Evolutionary conservation across 2,329 filamentous ascomycete genomes (phyloP).

Genomic region (Beauveria pseudobassiana): DNA sequence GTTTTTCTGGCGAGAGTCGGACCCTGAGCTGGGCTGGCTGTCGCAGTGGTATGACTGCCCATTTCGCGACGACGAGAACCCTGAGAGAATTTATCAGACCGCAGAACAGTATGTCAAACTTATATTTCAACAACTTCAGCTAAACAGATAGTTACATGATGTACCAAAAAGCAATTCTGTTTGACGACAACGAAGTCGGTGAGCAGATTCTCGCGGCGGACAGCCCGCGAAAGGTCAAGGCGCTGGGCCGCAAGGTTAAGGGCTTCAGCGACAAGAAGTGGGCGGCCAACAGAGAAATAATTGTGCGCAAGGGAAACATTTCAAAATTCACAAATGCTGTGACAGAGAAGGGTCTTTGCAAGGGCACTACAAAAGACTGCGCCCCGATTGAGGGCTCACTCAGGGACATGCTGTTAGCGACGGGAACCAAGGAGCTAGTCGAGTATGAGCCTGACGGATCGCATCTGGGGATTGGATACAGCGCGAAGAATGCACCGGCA

Average conservation of each 20-base stretch:
- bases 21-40: conserved; percentile 45
- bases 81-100: conserved; percentile 35
- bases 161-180: conserved; percentile 45
- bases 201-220: conserved; percentile 39
- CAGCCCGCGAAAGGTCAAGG: conserved; percentile 41
- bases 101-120: conserved; percentile 39
- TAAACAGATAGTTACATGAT: conserved; percentile 41
- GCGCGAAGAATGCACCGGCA: conserved; percentile 37
- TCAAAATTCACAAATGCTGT: conserved; percentile 50
- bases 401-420: conserved; percentile 43
- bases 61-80: conserved; percentile 35
- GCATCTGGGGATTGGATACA: conserved; percentile 60
- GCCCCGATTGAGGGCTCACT: conserved; percentile 31
- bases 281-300: conserved; percentile 39
- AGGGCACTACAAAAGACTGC: conserved; percentile 14
- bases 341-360: conserved; percentile 20
- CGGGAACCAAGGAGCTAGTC: conserved; percentile 52
- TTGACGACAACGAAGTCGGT: conserved; percentile 36
- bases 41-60: conserved; percentile 53
- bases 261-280: conserved; percentile 45
- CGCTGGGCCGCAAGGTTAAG: conserved; percentile 46
- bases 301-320: conserved; percentile 51
- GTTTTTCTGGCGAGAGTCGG: conserved; percentile 44
- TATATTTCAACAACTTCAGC: neutral
- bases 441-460: conserved; percentile 54